Conservation (phyloP, 805 yeast species). For the Myxozyma geophila region DNA sequence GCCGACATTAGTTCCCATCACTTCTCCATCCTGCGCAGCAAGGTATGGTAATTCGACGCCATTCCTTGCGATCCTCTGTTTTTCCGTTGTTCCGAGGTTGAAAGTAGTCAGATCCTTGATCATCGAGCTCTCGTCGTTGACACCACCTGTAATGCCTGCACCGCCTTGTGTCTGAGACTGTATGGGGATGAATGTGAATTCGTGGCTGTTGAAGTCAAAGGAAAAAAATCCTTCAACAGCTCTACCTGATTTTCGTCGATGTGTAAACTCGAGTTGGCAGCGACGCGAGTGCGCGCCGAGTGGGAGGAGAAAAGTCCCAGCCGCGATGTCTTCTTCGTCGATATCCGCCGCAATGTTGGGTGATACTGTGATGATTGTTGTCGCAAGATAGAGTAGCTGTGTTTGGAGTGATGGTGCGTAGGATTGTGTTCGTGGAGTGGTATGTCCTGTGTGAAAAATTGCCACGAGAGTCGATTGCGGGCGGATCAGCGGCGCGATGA, state of each 20-base stretch:
- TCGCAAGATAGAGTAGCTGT: constrained; percentile 61
- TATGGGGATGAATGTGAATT: constrained; percentile 45
- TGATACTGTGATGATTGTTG: constrained; percentile 66
- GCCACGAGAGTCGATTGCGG: constrained; percentile 55
- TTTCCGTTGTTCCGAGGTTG: constrained; percentile 73
- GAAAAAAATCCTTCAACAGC: constrained; percentile 60
- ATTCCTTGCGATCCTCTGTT: constrained; percentile 77
- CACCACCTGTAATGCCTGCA: constrained; percentile 39
- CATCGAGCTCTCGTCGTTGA: constrained; percentile 54
- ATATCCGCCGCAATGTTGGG: constrained; percentile 52
- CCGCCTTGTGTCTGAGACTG: constrained; percentile 11
- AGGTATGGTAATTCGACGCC: constrained; percentile 89
- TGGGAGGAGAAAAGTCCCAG: constrained; percentile 52
- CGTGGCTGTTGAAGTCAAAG: constrained; percentile 57
- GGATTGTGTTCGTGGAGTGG: background rate
- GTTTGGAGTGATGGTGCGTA: constrained; percentile 30
- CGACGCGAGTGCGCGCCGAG: constrained; percentile 54
- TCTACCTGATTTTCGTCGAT: constrained; percentile 85
- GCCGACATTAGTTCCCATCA: constrained; percentile 60
- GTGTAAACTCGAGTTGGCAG: constrained; percentile 60
- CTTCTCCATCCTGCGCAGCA: constrained; percentile 72
- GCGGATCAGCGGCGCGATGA: constrained; percentile 56
- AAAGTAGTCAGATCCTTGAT: constrained; percentile 83
- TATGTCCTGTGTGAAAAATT: constrained; percentile 10
- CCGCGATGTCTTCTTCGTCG: constrained; percentile 55